These are phyloP conservation scores for Quercus mongolica DNA, from an alignment of 306 rosid genomes.

Conservation along the genomic window DNA sequence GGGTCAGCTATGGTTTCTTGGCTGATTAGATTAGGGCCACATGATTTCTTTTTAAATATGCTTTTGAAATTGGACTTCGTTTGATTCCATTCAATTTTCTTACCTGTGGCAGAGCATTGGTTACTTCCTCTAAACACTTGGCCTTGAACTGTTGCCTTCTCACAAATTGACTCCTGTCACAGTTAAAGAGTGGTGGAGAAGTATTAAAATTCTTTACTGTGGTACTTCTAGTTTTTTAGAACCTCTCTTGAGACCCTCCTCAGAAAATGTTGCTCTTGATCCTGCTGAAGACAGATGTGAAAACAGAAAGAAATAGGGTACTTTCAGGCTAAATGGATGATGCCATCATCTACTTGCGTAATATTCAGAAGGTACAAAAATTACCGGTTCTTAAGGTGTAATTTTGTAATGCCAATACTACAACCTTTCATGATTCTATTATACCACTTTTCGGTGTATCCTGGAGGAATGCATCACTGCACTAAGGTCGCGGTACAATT, in stretches of 20 bases:
- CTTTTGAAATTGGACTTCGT: not conserved
- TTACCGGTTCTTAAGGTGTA: slow-evolving; percentile 6
- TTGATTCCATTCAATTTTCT: slow-evolving; percentile 30
- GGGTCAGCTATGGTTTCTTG: too few species aligned
- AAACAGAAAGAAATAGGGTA: slow-evolving; percentile 33
- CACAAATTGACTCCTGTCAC: slow-evolving; percentile 45
- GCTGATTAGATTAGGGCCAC: too few species aligned
- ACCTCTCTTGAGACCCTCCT: slow-evolving; percentile 56
- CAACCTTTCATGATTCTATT: too few species aligned
- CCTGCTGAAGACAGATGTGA: slow-evolving; percentile 47
- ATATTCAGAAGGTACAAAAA: slow-evolving; percentile 74
- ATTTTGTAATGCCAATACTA: too few species aligned
- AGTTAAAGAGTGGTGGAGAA: slow-evolving; percentile 57
- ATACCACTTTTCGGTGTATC: too few species aligned
- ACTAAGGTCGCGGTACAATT: slow-evolving; percentile 84
- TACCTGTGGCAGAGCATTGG: slow-evolving; percentile 53
- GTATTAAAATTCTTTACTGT: slow-evolving; percentile 20
- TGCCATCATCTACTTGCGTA: slow-evolving; percentile 75
- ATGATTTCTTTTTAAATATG: not conserved
- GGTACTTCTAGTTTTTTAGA: slow-evolving; percentile 48
- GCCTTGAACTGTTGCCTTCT: slow-evolving; percentile 66
- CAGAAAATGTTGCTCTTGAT: slow-evolving; percentile 38
- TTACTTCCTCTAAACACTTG: slow-evolving; percentile 74
- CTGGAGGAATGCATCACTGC: slow-evolving; percentile 4
- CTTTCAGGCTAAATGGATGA: slow-evolving; percentile 81